Conservation (phyloP, 192 early-diverging fungal species). For the Spizellomyces punctatus region DNA sequence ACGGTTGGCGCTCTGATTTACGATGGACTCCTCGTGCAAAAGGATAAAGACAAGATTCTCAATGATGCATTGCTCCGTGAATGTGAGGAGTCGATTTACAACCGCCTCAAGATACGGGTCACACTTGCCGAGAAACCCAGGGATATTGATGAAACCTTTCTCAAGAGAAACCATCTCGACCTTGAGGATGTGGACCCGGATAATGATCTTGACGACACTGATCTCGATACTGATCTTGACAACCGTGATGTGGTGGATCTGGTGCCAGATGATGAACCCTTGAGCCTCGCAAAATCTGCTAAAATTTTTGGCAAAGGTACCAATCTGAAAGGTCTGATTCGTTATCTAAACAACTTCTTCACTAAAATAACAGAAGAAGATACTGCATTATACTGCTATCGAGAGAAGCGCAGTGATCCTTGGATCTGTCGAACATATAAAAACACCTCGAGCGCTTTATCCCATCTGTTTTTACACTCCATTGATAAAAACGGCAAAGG, state of each 20-base stretch:
- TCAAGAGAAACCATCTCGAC: background rate
- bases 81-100: background rate
- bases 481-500: background rate
- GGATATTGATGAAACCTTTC: background rate
- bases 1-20: background rate
- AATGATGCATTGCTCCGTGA: background rate
- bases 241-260: background rate
- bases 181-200: background rate
- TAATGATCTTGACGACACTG: background rate
- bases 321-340: background rate
- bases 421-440: conserved; percentile 8
- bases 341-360: conserved; percentile 21
- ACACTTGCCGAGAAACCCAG: background rate
- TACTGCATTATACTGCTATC: conserved; percentile 5
- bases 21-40: background rate
- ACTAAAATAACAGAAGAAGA: conserved; percentile 16
- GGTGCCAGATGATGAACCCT: background rate
- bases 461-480: background rate
- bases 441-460: background rate
- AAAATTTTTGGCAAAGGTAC: too few relatives aligned
- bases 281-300: background rate
- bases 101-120: background rate
- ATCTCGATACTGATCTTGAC: background rate
- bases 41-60: background rate
- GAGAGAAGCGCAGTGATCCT: background rate